A percentile compares a stretch with the other conserved stretches of the same genome.
Conservation (phyloP, 371 early-diverging fungal genomes). For the Apophysomyces sp. region DNA sequence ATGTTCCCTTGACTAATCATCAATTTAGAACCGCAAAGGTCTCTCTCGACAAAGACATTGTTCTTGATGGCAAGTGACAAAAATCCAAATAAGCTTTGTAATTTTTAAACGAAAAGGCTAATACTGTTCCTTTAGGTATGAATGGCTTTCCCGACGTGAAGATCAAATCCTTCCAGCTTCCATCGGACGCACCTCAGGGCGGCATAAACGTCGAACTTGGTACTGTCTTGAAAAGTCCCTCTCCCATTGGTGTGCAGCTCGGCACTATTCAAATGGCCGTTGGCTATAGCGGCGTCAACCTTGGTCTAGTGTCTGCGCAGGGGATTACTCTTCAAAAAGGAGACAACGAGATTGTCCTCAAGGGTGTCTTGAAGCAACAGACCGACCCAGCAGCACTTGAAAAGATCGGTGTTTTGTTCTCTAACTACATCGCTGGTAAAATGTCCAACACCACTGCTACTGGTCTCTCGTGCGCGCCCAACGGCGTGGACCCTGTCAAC, state of each 20-base stretch:
- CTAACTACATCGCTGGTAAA: conserved; percentile 48
- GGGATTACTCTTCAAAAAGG: conserved; percentile 43
- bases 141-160: conserved; percentile 50
- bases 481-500: conserved; percentile 45
- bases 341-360: conserved; percentile 45
- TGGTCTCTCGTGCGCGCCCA: conserved; percentile 52
- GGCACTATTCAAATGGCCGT: conserved; percentile 51
- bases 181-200: conserved; percentile 51
- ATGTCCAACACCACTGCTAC: conserved; percentile 43
- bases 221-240: conserved; percentile 50
- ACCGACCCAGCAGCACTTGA: conserved; percentile 35
- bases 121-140: conserved; percentile 27
- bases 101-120: background rate
- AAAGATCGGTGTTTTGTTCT: conserved; percentile 46
- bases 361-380: conserved; percentile 46
- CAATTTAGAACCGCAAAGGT: conserved; percentile 32
- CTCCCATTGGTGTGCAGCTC: conserved; percentile 55
- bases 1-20: background rate
- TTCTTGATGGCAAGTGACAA: conserved; percentile 11
- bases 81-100: background rate
- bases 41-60: conserved; percentile 25
- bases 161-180: conserved; percentile 52
- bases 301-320: conserved; percentile 47
- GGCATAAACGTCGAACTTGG: conserved; percentile 55
- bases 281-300: conserved; percentile 35